Evolutionary conservation across 202 grass and related monocot genomes (phyloP), one percentile per base, ranked within the genome.

Genomic region (Digitaria exilis): DNA sequence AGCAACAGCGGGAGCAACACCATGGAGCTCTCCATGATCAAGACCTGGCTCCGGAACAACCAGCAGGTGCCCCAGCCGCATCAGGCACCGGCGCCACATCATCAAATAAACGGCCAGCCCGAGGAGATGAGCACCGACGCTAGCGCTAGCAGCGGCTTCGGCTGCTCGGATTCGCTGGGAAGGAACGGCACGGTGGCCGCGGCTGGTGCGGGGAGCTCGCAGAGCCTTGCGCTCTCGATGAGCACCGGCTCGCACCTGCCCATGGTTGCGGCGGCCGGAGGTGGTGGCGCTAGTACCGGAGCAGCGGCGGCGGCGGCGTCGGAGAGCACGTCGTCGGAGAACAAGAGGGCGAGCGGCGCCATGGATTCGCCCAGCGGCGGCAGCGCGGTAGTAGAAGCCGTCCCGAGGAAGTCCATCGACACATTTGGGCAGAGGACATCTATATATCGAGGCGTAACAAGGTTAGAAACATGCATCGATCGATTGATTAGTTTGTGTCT

Each of bases 371-470:
- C 93, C 22, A 67, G 88, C 26, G 78, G 83, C 49, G 83, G 88
- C 26, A 81, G 83, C 49, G 83, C 85, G 17, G 73, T 87, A 15
- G 73, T 87, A 15, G 94, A 94, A 35, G 69, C 85, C 61, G 78
- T 85, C 17, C 78, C 84, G 19, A 82, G 94, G 83, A 97, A 94
- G 57, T 93, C 91, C 31, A 88, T 88, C 63, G 94, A 97, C 79
- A 94, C 94, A 15, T 97, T 97, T 12, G 94, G 94, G 84, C 94
- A 97, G 69, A 97, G 94, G 68, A 97, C 94, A 48, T 97, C 94
- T 17, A 93, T 93, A 79, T 97, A 97, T 60, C 87, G 94, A 61
- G 94, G 94, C 54, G 94, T 97, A 42, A 97, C 94, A 66, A 94
- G 94, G 94, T 97, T 91, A 68, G 84, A 56, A 56, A 44, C 42